Conservation (phyloP, 129 eudicot species). For the Gnaphalium uliginosum region DNA sequence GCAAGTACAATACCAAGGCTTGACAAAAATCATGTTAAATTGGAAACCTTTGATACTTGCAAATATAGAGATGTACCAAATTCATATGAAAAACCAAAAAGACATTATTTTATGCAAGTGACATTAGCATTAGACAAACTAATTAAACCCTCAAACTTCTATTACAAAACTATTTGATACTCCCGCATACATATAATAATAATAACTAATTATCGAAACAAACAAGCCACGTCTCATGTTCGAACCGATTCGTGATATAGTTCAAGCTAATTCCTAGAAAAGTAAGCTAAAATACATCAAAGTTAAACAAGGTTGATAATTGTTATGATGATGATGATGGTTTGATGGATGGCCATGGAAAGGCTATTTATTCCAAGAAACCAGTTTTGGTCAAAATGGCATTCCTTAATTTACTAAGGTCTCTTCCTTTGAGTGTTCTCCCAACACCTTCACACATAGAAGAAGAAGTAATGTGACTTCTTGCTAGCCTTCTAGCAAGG, state of each 20-base stretch:
- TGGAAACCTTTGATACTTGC: background rate
- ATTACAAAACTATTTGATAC: constrained; percentile 30
- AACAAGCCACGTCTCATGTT: constrained; percentile 13
- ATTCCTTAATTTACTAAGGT: constrained; percentile 62
- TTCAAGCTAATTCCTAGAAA: constrained; percentile 11
- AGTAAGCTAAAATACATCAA: constrained; percentile 22
- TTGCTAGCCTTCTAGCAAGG: constrained; percentile 56
- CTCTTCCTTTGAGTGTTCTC: constrained; percentile 72
- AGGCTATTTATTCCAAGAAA: constrained; percentile 44
- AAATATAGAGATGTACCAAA: background rate
- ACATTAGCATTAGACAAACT: background rate
- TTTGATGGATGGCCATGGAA: constrained; percentile 23
- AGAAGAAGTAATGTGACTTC: constrained; percentile 50
- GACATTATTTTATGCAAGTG: constrained; percentile 8
- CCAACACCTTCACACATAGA: constrained; percentile 72
- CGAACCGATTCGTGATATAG: background rate
- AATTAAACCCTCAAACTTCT: constrained; percentile 25
- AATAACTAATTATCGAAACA: constrained; percentile 6
- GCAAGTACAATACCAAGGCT: background rate
- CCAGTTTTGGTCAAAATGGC: constrained; percentile 67
- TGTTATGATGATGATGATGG: constrained; percentile 6
- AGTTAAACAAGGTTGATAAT: constrained; percentile 13
- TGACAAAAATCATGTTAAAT: background rate
- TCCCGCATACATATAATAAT: constrained; percentile 36
- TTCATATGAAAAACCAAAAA: background rate